Evolutionary conservation across 495 filamentous ascomycete species (phyloP).

Genomic region (Patellaria atrata): DNA sequence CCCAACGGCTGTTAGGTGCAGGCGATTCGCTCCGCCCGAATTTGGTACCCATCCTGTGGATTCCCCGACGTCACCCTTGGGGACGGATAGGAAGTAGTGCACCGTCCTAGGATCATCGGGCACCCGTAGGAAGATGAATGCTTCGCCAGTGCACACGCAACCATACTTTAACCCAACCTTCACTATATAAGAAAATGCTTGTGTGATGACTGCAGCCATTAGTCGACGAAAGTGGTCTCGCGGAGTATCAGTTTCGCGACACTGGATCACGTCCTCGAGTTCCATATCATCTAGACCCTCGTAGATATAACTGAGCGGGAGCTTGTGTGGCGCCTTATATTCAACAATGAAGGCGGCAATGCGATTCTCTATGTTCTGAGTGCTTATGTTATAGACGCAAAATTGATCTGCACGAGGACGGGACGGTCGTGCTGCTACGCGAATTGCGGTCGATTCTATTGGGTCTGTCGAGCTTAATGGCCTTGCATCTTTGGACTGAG

Average conservation of each 20-base stretch:
- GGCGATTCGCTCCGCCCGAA: conserved; percentile 9
- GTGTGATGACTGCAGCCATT: conserved; percentile 17
- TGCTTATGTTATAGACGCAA: conserved; percentile 21
- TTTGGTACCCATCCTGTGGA: conserved; percentile 6
- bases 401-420: conserved; percentile 22
- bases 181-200: conserved; percentile 21
- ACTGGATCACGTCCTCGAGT: conserved; percentile 18
- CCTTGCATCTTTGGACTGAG: background rate
- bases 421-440: conserved; percentile 5
- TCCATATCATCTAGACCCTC: conserved; percentile 19
- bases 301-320: conserved; percentile 21
- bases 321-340: conserved; percentile 27
- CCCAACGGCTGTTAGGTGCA: conserved; percentile 18
- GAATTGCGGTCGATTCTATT: conserved; percentile 1
- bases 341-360: conserved; percentile 21
- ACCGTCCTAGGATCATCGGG: conserved; percentile 16
- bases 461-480: background rate
- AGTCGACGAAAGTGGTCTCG: conserved; percentile 9
- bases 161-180: conserved; percentile 15
- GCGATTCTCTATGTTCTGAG: conserved; percentile 9
- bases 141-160: conserved; percentile 18
- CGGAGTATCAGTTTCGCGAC: conserved; percentile 9
- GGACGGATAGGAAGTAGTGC: conserved; percentile 18
- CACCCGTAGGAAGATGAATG: conserved; percentile 16
- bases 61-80: conserved; percentile 14